phyloP scores from a whole-genome alignment of 352 stramenopile genomes.

The Phytophthora pinifolia region DNA sequence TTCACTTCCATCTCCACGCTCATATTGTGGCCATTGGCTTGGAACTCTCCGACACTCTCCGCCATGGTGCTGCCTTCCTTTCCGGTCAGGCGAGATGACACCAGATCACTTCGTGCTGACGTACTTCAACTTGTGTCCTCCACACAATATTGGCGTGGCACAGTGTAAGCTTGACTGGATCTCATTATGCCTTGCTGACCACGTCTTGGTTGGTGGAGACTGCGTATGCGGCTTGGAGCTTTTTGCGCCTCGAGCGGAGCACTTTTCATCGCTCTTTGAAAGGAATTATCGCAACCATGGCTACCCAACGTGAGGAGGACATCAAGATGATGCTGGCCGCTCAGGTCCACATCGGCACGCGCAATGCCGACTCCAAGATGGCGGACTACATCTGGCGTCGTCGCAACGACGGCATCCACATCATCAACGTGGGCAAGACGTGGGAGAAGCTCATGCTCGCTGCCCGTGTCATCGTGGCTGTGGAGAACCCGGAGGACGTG shows the following conservation, averaged over 20 bases:
- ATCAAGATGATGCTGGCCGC: slow-evolving; percentile 99
- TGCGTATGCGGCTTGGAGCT: background rate
- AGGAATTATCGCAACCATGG: slow-evolving; percentile 67
- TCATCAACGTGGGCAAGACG: slow-evolving; percentile 99
- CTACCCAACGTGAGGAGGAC: slow-evolving; percentile 96
- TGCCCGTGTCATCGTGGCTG: slow-evolving; percentile 98
- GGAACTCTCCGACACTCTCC: background rate
- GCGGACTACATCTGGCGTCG: slow-evolving; percentile 99
- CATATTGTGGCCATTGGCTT: background rate
- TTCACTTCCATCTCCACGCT: slow-evolving; percentile 6
- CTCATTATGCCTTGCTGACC: too few relatives aligned
- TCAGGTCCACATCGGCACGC: slow-evolving; percentile 99
- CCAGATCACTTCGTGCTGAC: slow-evolving; percentile 11
- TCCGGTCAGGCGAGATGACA: slow-evolving; percentile 6
- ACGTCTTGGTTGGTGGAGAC: slow-evolving; percentile 31
- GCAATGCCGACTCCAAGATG: slow-evolving; percentile 99
- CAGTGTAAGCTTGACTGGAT: background rate
- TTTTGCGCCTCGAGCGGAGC: background rate
- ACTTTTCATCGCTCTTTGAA: slow-evolving; percentile 53
- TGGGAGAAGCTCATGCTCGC: slow-evolving; percentile 99
- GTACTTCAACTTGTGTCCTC: slow-evolving; percentile 8
- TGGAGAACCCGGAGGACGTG: slow-evolving; percentile 99
- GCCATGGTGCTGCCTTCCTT: slow-evolving; percentile 10
- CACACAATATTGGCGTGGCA: slow-evolving; percentile 3
- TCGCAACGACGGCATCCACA: slow-evolving; percentile 98